Evolutionary conservation across 768 basidiomycete genomes (phyloP), one percentile per base, ranked within the genome.

Genomic region (Tricholoma furcatifolium): DNA sequence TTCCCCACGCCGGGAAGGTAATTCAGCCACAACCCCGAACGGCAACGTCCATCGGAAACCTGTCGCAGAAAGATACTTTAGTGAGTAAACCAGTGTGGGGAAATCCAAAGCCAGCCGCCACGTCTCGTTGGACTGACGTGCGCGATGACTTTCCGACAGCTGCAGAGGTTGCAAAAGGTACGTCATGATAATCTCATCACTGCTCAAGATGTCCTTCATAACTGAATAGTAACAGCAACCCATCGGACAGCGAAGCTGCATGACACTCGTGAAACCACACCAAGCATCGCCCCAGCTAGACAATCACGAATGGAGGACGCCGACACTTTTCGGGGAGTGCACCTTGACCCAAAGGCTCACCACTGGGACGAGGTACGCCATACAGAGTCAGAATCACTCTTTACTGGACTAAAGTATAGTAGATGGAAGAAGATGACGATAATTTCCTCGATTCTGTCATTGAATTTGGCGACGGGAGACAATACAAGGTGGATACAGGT

Each of bases 361-460:
- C 94, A 98, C 65, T 99, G 97, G 97, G 97, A 98, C 61, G 94
- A 97, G 80, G 95, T 98, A 57, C 56, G 89, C 70, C 36, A 32
- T 43, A 55, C 60, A 3, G 10, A 24, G 23, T 34, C 18, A 8
- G 43, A 27, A 15, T n/a, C n/a, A 6, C 11, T 55, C 15, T 18
- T 15, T 47, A 50, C 8, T 50, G 51, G 43, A 30, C 10, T 47
- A 4, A 54, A 32, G 17, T n/a, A 23, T 10, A 40, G 34, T 62
- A 92, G 89, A 89, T 92, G 81, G 88, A 88, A 69, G 92, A 93
- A 69, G 95, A 96, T 57, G 91, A 94, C 53, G 88, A 93, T 64
- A 89, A 93, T 62, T 95, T 93, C 62, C 72, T 95, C 23, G 87
- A 82, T 60, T 87, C 86, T 27, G 89, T 93, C 31, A 90, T 99